Percentiles rank a stretch among this genome's conserved stretches.
Conservation (phyloP, 495 filamentous ascomycete genomes). For the Hypoxylon perforatum region DNA sequence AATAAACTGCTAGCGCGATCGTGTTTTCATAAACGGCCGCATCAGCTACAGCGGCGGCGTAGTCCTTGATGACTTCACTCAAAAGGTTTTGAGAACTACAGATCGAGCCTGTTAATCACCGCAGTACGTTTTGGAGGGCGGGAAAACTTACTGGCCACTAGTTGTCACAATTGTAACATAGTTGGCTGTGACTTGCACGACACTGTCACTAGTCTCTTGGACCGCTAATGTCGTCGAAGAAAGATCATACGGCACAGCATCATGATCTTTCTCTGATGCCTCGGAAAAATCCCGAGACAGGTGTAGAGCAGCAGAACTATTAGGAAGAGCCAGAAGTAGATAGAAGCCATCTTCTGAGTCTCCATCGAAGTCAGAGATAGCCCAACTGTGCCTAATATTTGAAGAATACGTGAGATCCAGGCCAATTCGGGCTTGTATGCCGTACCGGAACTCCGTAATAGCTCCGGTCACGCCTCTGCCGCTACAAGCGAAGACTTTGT, state of each 20-base stretch:
- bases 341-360: constrained; percentile 42
- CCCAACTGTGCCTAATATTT: constrained; percentile 58
- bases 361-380: constrained; percentile 45
- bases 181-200: constrained; percentile 69
- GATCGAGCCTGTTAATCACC: constrained; percentile 9
- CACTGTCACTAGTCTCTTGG: constrained; percentile 39
- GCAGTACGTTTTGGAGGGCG: constrained; percentile 15
- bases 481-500: constrained; percentile 68
- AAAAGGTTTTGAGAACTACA: constrained; percentile 43
- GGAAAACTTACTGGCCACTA: constrained; percentile 42
- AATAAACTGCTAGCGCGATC: constrained; percentile 52
- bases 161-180: constrained; percentile 53
- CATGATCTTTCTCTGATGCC: constrained; percentile 47
- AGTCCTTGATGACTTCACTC: constrained; percentile 38
- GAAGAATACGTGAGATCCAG: constrained; percentile 60
- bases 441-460: constrained; percentile 76
- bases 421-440: constrained; percentile 74
- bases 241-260: constrained; percentile 59
- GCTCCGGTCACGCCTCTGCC: constrained; percentile 69
- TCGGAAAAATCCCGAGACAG: constrained; percentile 53
- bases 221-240: constrained; percentile 66
- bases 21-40: constrained; percentile 43
- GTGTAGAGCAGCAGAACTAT: constrained; percentile 52
- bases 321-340: constrained; percentile 63
- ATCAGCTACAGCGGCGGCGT: constrained; percentile 45